Base-by-base conservation (phyloP, 192 early-diverging fungal genomes). In the Spizellomyces sp. region DNA sequence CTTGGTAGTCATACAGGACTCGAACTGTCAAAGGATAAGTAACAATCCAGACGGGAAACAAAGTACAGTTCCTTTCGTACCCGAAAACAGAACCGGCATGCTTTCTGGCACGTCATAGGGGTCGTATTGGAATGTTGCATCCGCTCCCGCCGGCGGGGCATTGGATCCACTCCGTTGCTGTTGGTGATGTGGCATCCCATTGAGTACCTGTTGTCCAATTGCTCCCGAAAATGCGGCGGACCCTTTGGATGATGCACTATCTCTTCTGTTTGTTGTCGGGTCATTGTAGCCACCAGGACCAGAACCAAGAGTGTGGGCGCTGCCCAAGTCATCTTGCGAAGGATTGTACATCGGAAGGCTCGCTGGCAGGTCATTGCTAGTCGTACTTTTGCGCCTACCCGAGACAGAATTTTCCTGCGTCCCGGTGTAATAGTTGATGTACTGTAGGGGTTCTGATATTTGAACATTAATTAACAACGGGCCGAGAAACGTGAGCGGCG, bases 1-100 rank as follows among this genome's bases (percentile, higher is more conserved):
- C 66, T 44, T 75, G 58, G 64, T 86, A 86, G 55, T 83, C 77
- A 57, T 86, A 85, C 27, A 83, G 47, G 9, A 82, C 83, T 4
- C 80, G 73, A 5, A 86, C 85, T 84, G 70, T 9, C 41, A 19
- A 22, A 19, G 12, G 5, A 43, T 36, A 45, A 54, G 27, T 27
- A 15, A 15, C 6, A 45, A 5, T n/a, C n/a, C 9, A 9, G 50
- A 54, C 17, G 50, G 17, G 1, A 54, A 48, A 14, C n/a, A 48
- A 36, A 36, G 27, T 36, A 36, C 27, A 36, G 27, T 36, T 36
- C 27, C 27, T 36, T n/a, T 36, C 68, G n/a, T 67, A 78, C 80
- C 80, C 44, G 67, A 69, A 59, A 79, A 84, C 5, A 84, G 60
- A 10, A 75, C 62, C 7, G 73, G 64, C 58, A 74, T 48, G 45